These are phyloP conservation scores for Nicotiana obtusifolia DNA, from an alignment of 257 asterid species.

Conservation along the genomic window DNA sequence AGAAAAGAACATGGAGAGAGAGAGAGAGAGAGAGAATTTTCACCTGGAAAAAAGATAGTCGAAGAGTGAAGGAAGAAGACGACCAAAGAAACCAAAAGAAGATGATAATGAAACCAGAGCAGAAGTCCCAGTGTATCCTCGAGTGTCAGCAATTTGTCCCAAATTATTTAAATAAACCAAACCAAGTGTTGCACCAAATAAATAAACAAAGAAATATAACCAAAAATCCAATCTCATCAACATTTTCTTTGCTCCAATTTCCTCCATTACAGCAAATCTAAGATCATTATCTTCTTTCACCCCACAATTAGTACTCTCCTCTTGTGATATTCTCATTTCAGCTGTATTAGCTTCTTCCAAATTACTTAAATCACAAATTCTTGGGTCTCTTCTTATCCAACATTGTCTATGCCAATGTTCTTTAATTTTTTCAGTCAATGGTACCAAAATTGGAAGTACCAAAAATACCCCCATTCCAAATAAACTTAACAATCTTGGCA, in stretches of 20 bases:
- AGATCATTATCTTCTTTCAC: neutral
- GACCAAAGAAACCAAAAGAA: slow-evolving; percentile 70
- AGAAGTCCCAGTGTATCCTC: slow-evolving; percentile 44
- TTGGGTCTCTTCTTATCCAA: slow-evolving; percentile 29
- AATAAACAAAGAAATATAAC: slow-evolving; percentile 56
- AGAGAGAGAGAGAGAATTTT: neutral
- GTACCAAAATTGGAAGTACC: slow-evolving; percentile 35
- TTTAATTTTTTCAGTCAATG: slow-evolving; percentile 36
- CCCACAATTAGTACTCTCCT: neutral
- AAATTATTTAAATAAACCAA: slow-evolving; percentile 63
- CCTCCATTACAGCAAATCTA: slow-evolving; percentile 24
- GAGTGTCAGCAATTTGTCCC: slow-evolving; percentile 70
- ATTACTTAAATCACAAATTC: slow-evolving; percentile 11
- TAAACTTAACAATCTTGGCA: slow-evolving; percentile 16
- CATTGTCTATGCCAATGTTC: slow-evolving; percentile 44
- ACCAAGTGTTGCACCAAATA: slow-evolving; percentile 72
- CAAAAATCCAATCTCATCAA: slow-evolving; percentile 51
- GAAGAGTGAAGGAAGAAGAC: slow-evolving; percentile 58
- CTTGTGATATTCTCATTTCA: neutral
- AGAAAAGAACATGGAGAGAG: neutral
- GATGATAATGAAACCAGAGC: slow-evolving; percentile 60
- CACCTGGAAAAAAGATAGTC: slow-evolving; percentile 49
- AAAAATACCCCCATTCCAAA: slow-evolving; percentile 34
- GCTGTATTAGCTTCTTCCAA: slow-evolving; percentile 7
- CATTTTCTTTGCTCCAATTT: slow-evolving; percentile 47